phyloP scores from a whole-genome alignment of 257 asterid genomes.

The Haberlea rhodopensis region DNA sequence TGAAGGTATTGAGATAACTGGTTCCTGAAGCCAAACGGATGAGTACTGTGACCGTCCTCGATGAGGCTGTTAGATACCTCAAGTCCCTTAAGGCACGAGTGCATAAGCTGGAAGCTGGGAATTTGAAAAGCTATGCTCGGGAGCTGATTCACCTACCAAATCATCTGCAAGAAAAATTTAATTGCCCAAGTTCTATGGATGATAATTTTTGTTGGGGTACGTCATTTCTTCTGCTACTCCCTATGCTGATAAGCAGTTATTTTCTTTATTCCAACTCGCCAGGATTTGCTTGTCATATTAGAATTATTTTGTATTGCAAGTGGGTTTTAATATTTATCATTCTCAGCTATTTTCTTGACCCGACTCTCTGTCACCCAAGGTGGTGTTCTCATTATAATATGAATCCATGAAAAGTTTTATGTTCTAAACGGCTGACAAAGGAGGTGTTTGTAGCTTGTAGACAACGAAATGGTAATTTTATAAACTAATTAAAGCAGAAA shows the following conservation, averaged over 20 bases:
- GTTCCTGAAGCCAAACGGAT: slow-evolving; percentile 69
- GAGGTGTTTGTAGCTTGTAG: neutral
- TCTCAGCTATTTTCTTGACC: neutral
- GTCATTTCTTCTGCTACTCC: neutral
- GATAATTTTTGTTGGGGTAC: neutral
- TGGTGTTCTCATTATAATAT: neutral
- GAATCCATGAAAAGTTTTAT: neutral
- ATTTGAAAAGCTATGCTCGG: slow-evolving; percentile 19
- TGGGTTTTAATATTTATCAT: neutral
- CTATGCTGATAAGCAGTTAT: neutral
- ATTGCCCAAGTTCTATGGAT: neutral
- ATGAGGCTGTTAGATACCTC: slow-evolving; percentile 76
- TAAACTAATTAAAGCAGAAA: neutral
- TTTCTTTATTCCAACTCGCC: neutral
- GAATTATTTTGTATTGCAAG: neutral
- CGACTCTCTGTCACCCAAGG: neutral
- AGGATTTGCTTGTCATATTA: neutral
- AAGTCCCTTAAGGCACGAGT: slow-evolving; percentile 73
- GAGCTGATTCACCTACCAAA: neutral
- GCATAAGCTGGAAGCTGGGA: slow-evolving; percentile 57
- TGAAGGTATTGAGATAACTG: slow-evolving; percentile 57
- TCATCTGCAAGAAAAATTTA: neutral
- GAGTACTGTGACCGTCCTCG: slow-evolving; percentile 67
- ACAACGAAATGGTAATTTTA: neutral
- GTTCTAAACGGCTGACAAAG: neutral